Evolutionary conservation across 148 eudicot species (phyloP).

Genomic region (Selenicereus undatus): DNA sequence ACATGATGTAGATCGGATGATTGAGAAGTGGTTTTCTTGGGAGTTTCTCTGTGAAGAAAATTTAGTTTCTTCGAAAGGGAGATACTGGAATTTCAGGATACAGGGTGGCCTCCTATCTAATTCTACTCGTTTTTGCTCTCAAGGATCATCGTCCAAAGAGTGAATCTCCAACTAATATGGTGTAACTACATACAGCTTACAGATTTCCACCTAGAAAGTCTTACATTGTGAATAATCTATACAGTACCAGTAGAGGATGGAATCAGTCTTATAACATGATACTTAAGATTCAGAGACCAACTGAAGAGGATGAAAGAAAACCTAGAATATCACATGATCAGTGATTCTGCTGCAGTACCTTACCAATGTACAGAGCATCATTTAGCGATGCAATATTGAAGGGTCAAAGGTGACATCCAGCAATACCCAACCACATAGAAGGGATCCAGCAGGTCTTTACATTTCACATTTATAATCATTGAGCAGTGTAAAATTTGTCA

Average conservation of each 20-base stretch:
- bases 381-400: not conserved
- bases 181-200: no score
- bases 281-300: no score
- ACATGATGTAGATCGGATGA: conserved; percentile 71
- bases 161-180: not conserved
- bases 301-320: no score
- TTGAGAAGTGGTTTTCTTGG: conserved; percentile 94
- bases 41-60: conserved; percentile 85
- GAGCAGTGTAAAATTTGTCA: not conserved
- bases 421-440: not conserved
- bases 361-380: not conserved
- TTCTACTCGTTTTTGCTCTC: conserved; percentile 47
- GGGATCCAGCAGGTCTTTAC: not conserved
- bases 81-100: conserved; percentile 74
- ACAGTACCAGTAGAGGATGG: not conserved
- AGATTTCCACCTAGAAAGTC: not conserved
- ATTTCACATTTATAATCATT: not conserved
- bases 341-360: not conserved
- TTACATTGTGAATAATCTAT: not conserved
- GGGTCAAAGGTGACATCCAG: not conserved
- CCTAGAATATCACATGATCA: no score
- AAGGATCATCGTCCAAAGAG: conserved; percentile 12
- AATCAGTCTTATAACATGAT: not conserved
- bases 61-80: conserved; percentile 82
- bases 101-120: conserved; percentile 27